Evolutionary conservation across 768 basidiomycete species (phyloP), one percentile per base, ranked within the genome.

Genomic region (Mycena vitilis): DNA sequence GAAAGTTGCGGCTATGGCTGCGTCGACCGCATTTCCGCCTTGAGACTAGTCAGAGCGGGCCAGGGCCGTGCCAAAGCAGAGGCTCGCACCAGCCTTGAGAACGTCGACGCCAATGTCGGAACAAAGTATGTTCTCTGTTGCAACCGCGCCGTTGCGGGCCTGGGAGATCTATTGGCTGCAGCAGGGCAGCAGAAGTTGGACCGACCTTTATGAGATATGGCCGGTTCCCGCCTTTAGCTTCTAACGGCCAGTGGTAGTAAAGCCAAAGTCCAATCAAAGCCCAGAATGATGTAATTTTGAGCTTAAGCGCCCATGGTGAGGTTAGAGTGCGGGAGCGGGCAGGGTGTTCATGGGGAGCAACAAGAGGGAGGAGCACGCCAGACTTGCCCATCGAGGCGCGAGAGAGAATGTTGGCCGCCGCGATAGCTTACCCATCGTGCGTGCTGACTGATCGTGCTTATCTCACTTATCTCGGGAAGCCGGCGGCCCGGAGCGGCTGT

Each of bases 11-110:
- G 89, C 87, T 61, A 98, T 89, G 0, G 89, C 92, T 0, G 97
- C 91, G 71, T 99, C 97, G 18, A 97, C 88, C 0, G 96, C 96
- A 74, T 93, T 96, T 20, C 97, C 97, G 34, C 95, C 96, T 10
- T 88, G 15, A 25, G 16, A 47, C 15, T 6, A 34, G 42, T 8
- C 23, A 36, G 30, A 59, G 44, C 57, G 15, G 6, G 15, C 12
- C 25, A 16, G 44, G 37, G 1, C 18, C 3, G 6, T 16, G 15
- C 47, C 3, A 49, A 13, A 57, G 20, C 44, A 2, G 36, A 5
- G n/a, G 9, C 9, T 10, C 52, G 42, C 44, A 66, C 71, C 71
- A 25, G 64, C 86, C 80, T 89, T 90, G 65, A 97, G 73, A 11
- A 90, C 82, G 6, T 88, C 81, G 2, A 98, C 88, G 4, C 96